Percentiles rank a stretch among this genome's conserved stretches.
These are phyloP conservation scores for Lentinula guzmanii DNA, from an alignment of 768 basidiomycete genomes.

Conservation along the genomic window DNA sequence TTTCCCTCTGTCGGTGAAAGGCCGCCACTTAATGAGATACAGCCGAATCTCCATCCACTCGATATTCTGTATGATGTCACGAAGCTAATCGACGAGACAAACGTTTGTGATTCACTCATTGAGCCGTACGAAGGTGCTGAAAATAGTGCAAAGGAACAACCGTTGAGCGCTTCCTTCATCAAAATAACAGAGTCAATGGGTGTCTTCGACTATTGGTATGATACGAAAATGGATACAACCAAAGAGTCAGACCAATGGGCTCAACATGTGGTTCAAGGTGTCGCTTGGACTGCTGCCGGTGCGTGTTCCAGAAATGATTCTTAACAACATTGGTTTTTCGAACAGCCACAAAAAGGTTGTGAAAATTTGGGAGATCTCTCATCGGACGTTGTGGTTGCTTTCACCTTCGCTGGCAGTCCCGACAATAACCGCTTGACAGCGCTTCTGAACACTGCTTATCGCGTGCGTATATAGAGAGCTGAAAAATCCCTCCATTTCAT, in stretches of 20 bases:
- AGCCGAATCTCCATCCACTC: constrained; percentile 67
- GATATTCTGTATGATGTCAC: constrained; percentile 74
- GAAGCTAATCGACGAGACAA: constrained; percentile 65
- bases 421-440: constrained; percentile 59
- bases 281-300: constrained; percentile 72
- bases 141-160: constrained; percentile 49
- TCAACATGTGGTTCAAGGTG: constrained; percentile 67
- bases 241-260: constrained; percentile 61
- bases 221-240: constrained; percentile 43
- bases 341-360: constrained; percentile 43
- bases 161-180: constrained; percentile 60
- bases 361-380: constrained; percentile 57
- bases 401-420: constrained; percentile 50
- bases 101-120: constrained; percentile 31
- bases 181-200: constrained; percentile 63
- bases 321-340: neutral
- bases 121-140: neutral
- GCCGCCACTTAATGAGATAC: constrained; percentile 63
- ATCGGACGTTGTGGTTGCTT: constrained; percentile 64
- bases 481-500: neutral
- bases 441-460: constrained; percentile 61
- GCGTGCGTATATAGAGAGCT: constrained; percentile 32
- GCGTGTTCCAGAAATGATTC: constrained; percentile 7
- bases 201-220: constrained; percentile 67
- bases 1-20: constrained; percentile 48